phyloP scores from a whole-genome alignment of 768 basidiomycete species.

The Auricularia heimuer region DNA sequence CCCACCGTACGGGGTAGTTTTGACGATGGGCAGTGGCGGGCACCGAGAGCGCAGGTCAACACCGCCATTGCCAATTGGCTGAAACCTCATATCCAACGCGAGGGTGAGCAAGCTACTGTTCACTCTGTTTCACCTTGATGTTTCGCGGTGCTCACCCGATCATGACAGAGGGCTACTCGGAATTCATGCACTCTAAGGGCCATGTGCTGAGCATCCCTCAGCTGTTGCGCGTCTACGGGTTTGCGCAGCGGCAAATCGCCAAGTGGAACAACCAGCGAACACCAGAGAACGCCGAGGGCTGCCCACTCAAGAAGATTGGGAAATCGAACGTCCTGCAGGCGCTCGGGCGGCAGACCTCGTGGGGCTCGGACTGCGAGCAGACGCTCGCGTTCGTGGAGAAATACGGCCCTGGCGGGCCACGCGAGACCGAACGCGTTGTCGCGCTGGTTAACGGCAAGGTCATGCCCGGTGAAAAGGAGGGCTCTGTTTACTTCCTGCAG shows the following conservation, averaged over 20 bases:
- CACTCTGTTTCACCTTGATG: not conserved
- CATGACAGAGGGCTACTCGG: constrained; percentile 25
- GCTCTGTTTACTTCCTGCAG: constrained; percentile 40
- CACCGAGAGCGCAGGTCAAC: constrained; percentile 27
- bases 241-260: constrained; percentile 42
- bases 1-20: not conserved
- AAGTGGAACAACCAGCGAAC: constrained; percentile 33
- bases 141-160: not conserved
- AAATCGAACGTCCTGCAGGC: constrained; percentile 47
- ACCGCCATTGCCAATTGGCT: constrained; percentile 35
- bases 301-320: constrained; percentile 29
- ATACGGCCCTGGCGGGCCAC: constrained; percentile 48
- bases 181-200: constrained; percentile 37
- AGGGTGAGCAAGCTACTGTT: constrained; percentile 15
- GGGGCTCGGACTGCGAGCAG: constrained; percentile 40
- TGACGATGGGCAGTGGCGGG: constrained; percentile 1
- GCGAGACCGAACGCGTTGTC: constrained; percentile 40
- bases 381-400: constrained; percentile 39
- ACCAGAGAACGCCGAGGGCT: constrained; percentile 31
- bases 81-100: constrained; percentile 32
- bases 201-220: constrained; percentile 12
- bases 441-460: constrained; percentile 40
- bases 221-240: constrained; percentile 37
- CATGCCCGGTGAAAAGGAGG: constrained; percentile 31
- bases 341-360: constrained; percentile 34